Conservation (phyloP, 441 rosid genomes). For the Populus hybrid region DNA sequence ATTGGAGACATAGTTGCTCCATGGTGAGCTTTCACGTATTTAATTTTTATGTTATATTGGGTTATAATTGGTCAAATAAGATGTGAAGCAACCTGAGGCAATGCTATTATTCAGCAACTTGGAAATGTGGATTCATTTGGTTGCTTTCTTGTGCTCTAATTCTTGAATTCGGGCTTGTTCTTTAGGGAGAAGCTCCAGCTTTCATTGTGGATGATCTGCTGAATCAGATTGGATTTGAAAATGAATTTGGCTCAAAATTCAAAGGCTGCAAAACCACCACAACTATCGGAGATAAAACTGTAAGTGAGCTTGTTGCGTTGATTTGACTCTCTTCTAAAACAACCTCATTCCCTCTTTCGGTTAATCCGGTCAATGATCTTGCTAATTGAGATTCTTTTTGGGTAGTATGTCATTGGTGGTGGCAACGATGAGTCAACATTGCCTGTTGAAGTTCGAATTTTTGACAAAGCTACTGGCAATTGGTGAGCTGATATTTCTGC, state of each 20-base stretch:
- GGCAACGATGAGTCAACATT: constrained; percentile 43
- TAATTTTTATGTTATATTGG: neutral
- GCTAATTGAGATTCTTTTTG: constrained; percentile 7
- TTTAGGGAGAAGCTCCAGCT: constrained; percentile 82
- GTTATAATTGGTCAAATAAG: neutral
- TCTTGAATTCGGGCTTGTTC: constrained; percentile 21
- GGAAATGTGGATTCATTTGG: neutral
- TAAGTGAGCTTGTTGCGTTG: constrained; percentile 29
- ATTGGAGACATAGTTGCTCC: constrained; percentile 58
- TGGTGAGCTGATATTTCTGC: constrained; percentile 45
- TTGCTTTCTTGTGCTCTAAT: constrained; percentile 15
- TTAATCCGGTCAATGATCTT: constrained; percentile 24
- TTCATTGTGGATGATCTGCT: constrained; percentile 39
- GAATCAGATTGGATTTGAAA: constrained; percentile 32
- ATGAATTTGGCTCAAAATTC: constrained; percentile 34
- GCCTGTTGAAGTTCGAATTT: constrained; percentile 51
- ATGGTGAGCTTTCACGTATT: constrained; percentile 68
- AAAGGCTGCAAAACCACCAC: constrained; percentile 36
- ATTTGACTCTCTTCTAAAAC: constrained; percentile 14
- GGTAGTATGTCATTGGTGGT: constrained; percentile 59
- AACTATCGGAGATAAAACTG: constrained; percentile 49
- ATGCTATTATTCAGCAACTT: neutral
- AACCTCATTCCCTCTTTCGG: neutral
- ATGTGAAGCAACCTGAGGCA: neutral
- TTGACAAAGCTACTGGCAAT: constrained; percentile 43